Evolutionary conservation across 495 filamentous ascomycete species (phyloP), one percentile per base, ranked within the genome.

Genomic region (Annulohypoxylon maeteangense): DNA sequence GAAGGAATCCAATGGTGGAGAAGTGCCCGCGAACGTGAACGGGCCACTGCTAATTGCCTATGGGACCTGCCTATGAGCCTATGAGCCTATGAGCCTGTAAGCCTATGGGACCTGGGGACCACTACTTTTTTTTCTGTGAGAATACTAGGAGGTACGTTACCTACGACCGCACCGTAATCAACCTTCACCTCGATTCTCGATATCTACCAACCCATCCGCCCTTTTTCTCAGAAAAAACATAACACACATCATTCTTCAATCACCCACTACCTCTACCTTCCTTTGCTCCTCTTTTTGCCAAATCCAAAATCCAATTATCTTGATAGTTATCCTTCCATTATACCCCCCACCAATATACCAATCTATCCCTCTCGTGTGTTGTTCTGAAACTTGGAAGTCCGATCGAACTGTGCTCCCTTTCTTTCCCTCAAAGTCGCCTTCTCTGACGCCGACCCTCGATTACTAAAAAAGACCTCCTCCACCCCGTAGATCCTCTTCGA

Each of bases 381-480:
- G 10, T 62, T 54, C 70, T 62, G 48, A 68, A 65, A 47, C 54
- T 38, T 27, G 56, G 20, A 64, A 56, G 36, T 42, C 56, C 62
- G 47, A 60, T 61, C 51, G 60, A 53, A 72, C 38, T 54, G 53
- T 57, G 51, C 51, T 68, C 36, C 55, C 64, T 57, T 60, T 29
- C 48, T 36, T 50, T 23, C 34, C 40, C 36, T 40, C 36, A 38
- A 38, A 44, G 36, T 61, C 55, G 60, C 59, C 45, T 59, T 56
- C 53, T 31, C 55, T 68, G 27, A 56, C 61, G 34, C 27, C 64
- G 47, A 53, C 53, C 23, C 16, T 58, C 70, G 59, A 72, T 61
- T 72, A 65, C 70, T 72, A 45, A 65, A 72, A 40, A 4, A 40
- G 11, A 60, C 47, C 20, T 65, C 54, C 47, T 62, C 18, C 56